Conservation (phyloP, 768 basidiomycete genomes). For the Suillus decipiens region DNA sequence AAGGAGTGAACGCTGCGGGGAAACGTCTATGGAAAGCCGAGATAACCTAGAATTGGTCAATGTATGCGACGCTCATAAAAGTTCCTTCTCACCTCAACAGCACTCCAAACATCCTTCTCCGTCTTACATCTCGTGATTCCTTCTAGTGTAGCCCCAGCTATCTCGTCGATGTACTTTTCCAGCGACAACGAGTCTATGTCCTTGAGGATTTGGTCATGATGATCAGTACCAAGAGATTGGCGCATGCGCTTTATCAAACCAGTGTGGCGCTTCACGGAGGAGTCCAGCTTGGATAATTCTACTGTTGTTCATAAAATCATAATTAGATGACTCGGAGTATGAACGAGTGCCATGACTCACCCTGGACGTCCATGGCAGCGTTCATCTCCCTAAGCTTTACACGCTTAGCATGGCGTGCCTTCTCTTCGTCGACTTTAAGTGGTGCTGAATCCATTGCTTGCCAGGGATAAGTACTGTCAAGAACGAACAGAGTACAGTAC, state of each 20-base stretch:
- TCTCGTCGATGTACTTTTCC: slow-evolving; percentile 96
- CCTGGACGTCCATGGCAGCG: slow-evolving; percentile 46
- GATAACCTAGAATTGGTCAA: slow-evolving; percentile 60
- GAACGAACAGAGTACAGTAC: background rate
- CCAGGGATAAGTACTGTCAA: background rate
- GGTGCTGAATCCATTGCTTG: slow-evolving; percentile 27
- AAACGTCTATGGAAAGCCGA: slow-evolving; percentile 89
- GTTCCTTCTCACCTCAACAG: slow-evolving; percentile 73
- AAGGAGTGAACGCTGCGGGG: slow-evolving; percentile 74
- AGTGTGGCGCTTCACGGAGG: slow-evolving; percentile 94
- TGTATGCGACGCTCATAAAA: background rate
- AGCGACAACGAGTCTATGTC: slow-evolving; percentile 89
- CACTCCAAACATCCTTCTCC: slow-evolving; percentile 89
- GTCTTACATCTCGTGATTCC: slow-evolving; percentile 87
- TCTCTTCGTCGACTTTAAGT: slow-evolving; percentile 51
- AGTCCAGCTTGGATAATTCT: slow-evolving; percentile 84
- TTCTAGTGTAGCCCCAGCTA: slow-evolving; percentile 84
- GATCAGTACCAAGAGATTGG: slow-evolving; percentile 80
- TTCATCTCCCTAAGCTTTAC: slow-evolving; percentile 61
- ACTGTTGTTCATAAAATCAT: slow-evolving; percentile 4
- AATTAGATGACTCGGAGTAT: slow-evolving; percentile 10
- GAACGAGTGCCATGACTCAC: slow-evolving; percentile 32
- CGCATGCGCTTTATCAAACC: slow-evolving; percentile 93
- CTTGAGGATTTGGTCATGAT: slow-evolving; percentile 85
- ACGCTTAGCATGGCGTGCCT: slow-evolving; percentile 55